These are phyloP conservation scores for Penicillium flavigenum DNA, from an alignment of 495 filamentous ascomycete species.

Conservation along the genomic window DNA sequence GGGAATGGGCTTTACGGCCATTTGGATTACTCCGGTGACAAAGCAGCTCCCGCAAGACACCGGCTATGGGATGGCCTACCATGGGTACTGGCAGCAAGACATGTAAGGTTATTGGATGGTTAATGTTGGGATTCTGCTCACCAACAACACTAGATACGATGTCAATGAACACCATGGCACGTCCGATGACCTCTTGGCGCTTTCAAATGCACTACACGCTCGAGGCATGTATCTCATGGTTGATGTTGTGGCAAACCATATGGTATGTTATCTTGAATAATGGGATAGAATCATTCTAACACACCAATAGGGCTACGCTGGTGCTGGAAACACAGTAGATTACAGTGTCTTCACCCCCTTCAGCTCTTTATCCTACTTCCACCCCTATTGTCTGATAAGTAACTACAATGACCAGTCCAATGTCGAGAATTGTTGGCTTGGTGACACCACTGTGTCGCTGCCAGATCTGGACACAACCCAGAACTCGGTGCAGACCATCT, in stretches of 20 bases:
- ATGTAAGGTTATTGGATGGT: slow-evolving; percentile 35
- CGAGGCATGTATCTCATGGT: slow-evolving; percentile 75
- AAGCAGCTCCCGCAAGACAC: slow-evolving; percentile 55
- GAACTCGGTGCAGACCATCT: slow-evolving; percentile 54
- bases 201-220: slow-evolving; percentile 58
- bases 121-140: neutral
- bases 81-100: slow-evolving; percentile 76
- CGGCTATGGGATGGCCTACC: slow-evolving; percentile 58
- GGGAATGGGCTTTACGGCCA: slow-evolving; percentile 75
- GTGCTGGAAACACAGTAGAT: slow-evolving; percentile 55
- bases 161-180: slow-evolving; percentile 68
- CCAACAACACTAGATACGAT: slow-evolving; percentile 39
- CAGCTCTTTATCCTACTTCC: slow-evolving; percentile 62
- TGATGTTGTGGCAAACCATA: slow-evolving; percentile 79
- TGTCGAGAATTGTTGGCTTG: slow-evolving; percentile 61
- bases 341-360: slow-evolving; percentile 66
- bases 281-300: slow-evolving; percentile 64
- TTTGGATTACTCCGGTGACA: slow-evolving; percentile 81
- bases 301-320: slow-evolving; percentile 56
- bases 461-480: slow-evolving; percentile 68
- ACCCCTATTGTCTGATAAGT: slow-evolving; percentile 62
- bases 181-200: slow-evolving; percentile 57
- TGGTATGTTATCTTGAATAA: slow-evolving; percentile 46
- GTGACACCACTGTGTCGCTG: slow-evolving; percentile 59
- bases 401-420: slow-evolving; percentile 59